Conservation (phyloP, 305 asterid genomes). For the Rubia occidens region DNA sequence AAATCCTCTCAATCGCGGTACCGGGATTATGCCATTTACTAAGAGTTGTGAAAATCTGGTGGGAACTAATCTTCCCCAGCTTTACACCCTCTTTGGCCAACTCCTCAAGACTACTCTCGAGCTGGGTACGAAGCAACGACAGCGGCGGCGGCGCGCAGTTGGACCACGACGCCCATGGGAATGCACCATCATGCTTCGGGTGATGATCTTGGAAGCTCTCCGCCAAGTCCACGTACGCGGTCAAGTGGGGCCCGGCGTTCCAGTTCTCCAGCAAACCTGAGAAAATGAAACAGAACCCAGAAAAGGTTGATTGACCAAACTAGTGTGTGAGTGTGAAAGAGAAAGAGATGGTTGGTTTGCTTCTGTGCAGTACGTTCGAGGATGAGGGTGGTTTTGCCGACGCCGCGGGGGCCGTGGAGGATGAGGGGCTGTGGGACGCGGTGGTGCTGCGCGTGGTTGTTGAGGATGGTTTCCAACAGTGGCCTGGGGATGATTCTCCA, state of each 20-base stretch:
- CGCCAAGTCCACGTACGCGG: conserved; percentile 87
- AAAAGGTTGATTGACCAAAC: not conserved
- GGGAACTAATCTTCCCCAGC: conserved; percentile 76
- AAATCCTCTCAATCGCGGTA: conserved; percentile 58
- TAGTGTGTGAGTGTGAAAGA: not conserved
- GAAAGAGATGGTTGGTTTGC: not conserved
- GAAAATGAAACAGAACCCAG: conserved; percentile 13
- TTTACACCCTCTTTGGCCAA: conserved; percentile 55
- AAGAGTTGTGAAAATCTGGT: conserved; percentile 61
- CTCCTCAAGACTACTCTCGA: conserved; percentile 66
- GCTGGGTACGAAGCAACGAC: conserved; percentile 40
- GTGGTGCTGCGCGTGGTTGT: conserved; percentile 83
- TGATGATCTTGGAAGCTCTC: conserved; percentile 64
- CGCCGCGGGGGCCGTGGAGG: conserved; percentile 97
- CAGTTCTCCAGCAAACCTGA: conserved; percentile 73
- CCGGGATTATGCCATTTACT: conserved; percentile 81
- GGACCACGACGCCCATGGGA: conserved; percentile 86
- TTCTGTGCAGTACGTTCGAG: conserved; percentile 47
- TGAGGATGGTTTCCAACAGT: conserved; percentile 70
- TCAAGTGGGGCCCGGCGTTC: conserved; percentile 78
- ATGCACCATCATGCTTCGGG: conserved; percentile 75
- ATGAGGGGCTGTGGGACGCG: conserved; percentile 89
- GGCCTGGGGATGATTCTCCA: conserved; percentile 91
- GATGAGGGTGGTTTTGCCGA: conserved; percentile 91
- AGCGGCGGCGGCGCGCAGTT: conserved; percentile 51